A percentile compares a stretch with the other conserved stretches of the same genome.
Conservation (phyloP, 139 green algal species). For the Auxenochlorella protothecoides region DNA sequence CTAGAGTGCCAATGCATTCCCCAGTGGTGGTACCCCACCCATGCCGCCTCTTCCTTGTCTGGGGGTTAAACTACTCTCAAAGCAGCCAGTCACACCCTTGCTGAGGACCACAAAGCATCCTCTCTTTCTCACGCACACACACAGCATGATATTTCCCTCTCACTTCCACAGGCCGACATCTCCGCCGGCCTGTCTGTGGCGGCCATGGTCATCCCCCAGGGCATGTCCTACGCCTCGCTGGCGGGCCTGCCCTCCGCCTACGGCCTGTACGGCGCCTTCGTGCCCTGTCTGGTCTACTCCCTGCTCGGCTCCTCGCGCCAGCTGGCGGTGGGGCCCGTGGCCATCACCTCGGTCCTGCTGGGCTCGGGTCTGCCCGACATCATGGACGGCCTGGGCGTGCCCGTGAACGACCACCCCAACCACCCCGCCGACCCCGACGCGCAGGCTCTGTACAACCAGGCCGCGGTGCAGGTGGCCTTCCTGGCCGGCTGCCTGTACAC, state of each 20-base stretch:
- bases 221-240: conserved; percentile 61
- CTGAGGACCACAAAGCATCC: no score
- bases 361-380: conserved; percentile 15
- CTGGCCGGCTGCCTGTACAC: conserved; percentile 66
- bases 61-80: no score
- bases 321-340: conserved; percentile 55
- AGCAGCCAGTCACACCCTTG: no score
- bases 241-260: conserved; percentile 60
- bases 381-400: conserved; percentile 6
- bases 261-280: conserved; percentile 81
- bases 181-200: conserved; percentile 55
- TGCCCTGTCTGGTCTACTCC: conserved; percentile 67
- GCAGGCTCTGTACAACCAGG: conserved; percentile 34
- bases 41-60: no score
- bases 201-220: conserved; percentile 69
- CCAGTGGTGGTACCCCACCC: no score
- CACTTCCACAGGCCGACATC: conserved; percentile 35
- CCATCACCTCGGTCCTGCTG: conserved; percentile 43
- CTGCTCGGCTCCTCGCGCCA: conserved; percentile 60
- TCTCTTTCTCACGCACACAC: no score
- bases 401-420: conserved; percentile 39
- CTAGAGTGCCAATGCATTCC: no score
- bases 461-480: conserved; percentile 54
- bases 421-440: conserved; percentile 17
- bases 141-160: no score